Base-by-base conservation (phyloP, 192 early-diverging fungal species). In the Podila epicladia region DNA sequence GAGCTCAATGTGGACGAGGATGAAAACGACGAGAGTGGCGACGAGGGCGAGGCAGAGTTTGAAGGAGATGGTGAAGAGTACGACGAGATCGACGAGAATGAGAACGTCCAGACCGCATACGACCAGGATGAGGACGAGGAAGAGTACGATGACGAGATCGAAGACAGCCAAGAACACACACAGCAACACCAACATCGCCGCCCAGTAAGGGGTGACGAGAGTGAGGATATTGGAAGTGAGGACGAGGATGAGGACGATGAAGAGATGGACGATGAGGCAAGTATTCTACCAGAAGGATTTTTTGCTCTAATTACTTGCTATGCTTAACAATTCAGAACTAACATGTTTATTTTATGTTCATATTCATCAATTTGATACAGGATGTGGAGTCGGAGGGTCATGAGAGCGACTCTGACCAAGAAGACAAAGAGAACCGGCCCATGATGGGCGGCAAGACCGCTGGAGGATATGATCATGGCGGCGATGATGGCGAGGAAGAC, bases 101-200 rank as follows among this genome's bases (percentile, higher is more conserved):
- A 22, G 50, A 29, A 67, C 50, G 58, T 9, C 26, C 20, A 60
- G 8, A 22, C 31, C 3, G 9, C 19, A 48, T 64, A 26, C n/a
- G 71, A 65, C 66, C 75, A 84, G 26, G 75, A 79, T 2, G 82
- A 79, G 1, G 58, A 84, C 22, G 69, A 77, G 15, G 57, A 20
- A 26, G 69, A 65, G 57, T 24, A 62, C 1, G 59, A 62, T 38
- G 63, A 70, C 1, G 74, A 71, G 41, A 55, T 64, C 9, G 71
- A 72, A 20, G 62, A 72, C 5, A 17, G 24, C 24, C 29, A 64
- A 11, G 62, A 64, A 24, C 33, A 63, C 13, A 64, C 33, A 22
- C 57, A 61, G 17, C 45, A 61, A 8, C 62, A 58, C 2, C 33
- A 13, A 49, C 62, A 64, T 35, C 26, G 31, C 35, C 29, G 41